Conservation (phyloP, 805 yeast species). For the Kuraishia capsulata region DNA sequence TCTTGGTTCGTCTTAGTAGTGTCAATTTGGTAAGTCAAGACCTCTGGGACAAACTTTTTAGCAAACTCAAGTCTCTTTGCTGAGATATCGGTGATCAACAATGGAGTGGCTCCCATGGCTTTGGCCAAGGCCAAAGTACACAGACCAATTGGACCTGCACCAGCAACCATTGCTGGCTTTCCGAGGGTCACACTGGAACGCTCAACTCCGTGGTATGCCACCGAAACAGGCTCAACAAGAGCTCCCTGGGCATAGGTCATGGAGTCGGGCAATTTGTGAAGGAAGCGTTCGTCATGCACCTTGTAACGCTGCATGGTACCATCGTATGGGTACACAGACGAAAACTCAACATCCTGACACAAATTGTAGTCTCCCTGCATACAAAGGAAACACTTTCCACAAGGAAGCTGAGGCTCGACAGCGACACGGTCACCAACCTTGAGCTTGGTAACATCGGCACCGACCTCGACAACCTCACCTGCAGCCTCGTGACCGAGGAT, state of each 20-base stretch:
- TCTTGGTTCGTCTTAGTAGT: slow-evolving; percentile 21
- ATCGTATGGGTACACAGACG: slow-evolving; percentile 26
- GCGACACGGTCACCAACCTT: slow-evolving; percentile 40
- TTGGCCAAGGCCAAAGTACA: slow-evolving; percentile 36
- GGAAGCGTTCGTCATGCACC: slow-evolving; percentile 21
- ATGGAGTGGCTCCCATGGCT: slow-evolving; percentile 45
- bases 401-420: slow-evolving; percentile 47
- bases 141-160: slow-evolving; percentile 56
- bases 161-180: slow-evolving; percentile 36
- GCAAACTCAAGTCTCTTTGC: slow-evolving; percentile 37
- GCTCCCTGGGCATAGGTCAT: slow-evolving; percentile 47
- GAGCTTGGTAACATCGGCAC: slow-evolving; percentile 34
- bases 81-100: slow-evolving; percentile 40
- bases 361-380: slow-evolving; percentile 30
- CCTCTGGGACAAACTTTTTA: slow-evolving; percentile 33
- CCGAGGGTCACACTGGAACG: slow-evolving; percentile 37
- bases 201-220: slow-evolving; percentile 42
- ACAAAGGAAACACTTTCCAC: slow-evolving; percentile 30
- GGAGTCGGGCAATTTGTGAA: slow-evolving; percentile 27
- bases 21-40: slow-evolving; percentile 33
- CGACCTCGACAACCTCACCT: slow-evolving; percentile 39
- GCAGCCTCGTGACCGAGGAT: slow-evolving; percentile 37
- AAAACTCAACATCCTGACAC: slow-evolving; percentile 27
- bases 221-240: slow-evolving; percentile 44
- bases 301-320: slow-evolving; percentile 31